Conservation (phyloP, 306 rosid species). For the Pueraria montana region DNA sequence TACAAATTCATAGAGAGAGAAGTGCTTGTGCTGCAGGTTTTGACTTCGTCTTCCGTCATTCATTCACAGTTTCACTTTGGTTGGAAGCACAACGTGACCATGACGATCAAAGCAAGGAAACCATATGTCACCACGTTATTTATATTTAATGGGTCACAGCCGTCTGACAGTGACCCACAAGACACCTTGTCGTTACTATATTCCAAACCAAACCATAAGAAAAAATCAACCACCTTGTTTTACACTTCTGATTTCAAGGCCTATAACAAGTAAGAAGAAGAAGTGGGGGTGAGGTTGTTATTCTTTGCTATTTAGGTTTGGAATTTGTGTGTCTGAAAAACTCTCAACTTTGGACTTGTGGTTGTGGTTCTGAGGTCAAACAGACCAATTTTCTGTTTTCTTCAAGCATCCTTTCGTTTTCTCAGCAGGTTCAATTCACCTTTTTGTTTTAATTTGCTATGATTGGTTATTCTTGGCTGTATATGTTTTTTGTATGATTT, state of each 20-base stretch:
- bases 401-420: slow-evolving; percentile 38
- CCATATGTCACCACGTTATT: slow-evolving; percentile 12
- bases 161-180: slow-evolving; percentile 63
- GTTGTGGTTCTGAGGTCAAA: slow-evolving; percentile 29
- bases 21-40: background rate
- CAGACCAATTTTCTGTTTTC: slow-evolving; percentile 35
- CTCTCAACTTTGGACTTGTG: slow-evolving; percentile 21
- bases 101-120: slow-evolving; percentile 36
- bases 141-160: slow-evolving; percentile 42
- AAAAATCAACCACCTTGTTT: slow-evolving; percentile 36
- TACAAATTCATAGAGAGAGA: background rate
- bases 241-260: slow-evolving; percentile 28
- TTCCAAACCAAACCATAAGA: slow-evolving; percentile 46
- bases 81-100: slow-evolving; percentile 47
- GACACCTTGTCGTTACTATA: slow-evolving; percentile 38
- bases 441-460: background rate
- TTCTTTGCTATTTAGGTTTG: slow-evolving; percentile 27
- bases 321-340: slow-evolving; percentile 2
- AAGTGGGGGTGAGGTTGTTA: slow-evolving; percentile 22
- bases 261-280: slow-evolving; percentile 17
- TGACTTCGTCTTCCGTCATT: slow-evolving; percentile 58
- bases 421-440: slow-evolving; percentile 46
- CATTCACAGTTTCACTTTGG: background rate
- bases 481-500: background rate
- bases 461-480: slow-evolving; percentile 16